A percentile compares a stretch with the other conserved stretches of the same genome.
These are phyloP conservation scores for Herpomyces periplanetae DNA, from an alignment of 2,329 filamentous ascomycete genomes.

Conservation along the genomic window DNA sequence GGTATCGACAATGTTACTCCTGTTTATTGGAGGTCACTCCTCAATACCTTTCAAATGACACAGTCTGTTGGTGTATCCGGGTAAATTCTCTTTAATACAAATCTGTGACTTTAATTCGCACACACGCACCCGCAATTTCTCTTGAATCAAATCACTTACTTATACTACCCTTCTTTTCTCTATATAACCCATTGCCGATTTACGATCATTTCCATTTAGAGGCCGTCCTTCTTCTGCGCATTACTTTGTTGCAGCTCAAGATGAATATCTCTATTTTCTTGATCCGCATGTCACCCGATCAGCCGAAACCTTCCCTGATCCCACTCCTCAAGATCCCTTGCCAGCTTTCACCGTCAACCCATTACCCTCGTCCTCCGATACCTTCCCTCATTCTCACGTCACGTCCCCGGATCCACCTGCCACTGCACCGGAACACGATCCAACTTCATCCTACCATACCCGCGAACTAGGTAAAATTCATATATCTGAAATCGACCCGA, in stretches of 20 bases:
- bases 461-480: slow-evolving; percentile 42
- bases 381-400: too few relatives aligned
- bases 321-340: slow-evolving; percentile 17
- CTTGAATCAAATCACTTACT: background rate
- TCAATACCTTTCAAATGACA: slow-evolving; percentile 39
- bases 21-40: slow-evolving; percentile 78
- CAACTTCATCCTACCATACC: slow-evolving; percentile 72
- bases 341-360: slow-evolving; percentile 39
- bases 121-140: background rate
- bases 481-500: slow-evolving; percentile 76
- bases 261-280: slow-evolving; percentile 55
- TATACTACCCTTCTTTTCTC: slow-evolving; percentile 2
- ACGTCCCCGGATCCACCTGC: too few relatives aligned
- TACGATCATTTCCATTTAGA: slow-evolving; percentile 10
- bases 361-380: too few relatives aligned
- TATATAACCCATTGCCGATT: slow-evolving; percentile 3
- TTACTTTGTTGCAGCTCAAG: slow-evolving; percentile 32
- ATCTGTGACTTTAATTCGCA: background rate
- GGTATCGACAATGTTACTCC: slow-evolving; percentile 80
- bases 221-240: slow-evolving; percentile 67
- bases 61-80: slow-evolving; percentile 90
- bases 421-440: too few relatives aligned
- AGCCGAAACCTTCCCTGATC: slow-evolving; percentile 21
- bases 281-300: slow-evolving; percentile 63
- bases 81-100: slow-evolving; percentile 13